phyloP scores from a whole-genome alignment of 257 asterid genomes.

The Salvia miltiorrhiza region DNA sequence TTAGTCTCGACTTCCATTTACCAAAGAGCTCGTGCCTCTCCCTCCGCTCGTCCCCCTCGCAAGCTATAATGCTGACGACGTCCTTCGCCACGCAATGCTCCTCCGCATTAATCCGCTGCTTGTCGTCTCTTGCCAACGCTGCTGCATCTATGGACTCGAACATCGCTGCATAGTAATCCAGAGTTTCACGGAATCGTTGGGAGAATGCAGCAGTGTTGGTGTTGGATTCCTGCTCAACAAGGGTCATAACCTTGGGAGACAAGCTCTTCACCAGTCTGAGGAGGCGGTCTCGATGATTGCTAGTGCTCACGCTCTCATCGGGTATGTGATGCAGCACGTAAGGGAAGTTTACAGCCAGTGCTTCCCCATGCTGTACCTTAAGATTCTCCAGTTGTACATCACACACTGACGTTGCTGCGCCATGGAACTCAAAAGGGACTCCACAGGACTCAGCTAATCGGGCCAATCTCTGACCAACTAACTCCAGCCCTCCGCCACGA shows the following conservation, averaged over 20 bases:
- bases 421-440: conserved; percentile 76
- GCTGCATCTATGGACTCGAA: conserved; percentile 76
- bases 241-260: conserved; percentile 72
- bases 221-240: conserved; percentile 81
- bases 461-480: conserved; percentile 59
- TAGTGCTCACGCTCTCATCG: conserved; percentile 75
- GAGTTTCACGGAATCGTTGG: conserved; percentile 62
- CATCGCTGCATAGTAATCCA: conserved; percentile 80
- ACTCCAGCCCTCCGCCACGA: conserved; percentile 77
- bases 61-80: conserved; percentile 70
- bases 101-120: conserved; percentile 61
- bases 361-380: conserved; percentile 51
- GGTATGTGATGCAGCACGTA: conserved; percentile 85
- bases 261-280: conserved; percentile 61
- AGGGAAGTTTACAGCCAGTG: conserved; percentile 78
- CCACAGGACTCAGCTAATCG: conserved; percentile 52
- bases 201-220: conserved; percentile 70
- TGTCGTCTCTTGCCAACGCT: conserved; percentile 46
- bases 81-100: conserved; percentile 78
- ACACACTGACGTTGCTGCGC: conserved; percentile 58
- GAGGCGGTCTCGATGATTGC: conserved; percentile 69
- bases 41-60: conserved; percentile 73
- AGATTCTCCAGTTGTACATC: conserved; percentile 62
- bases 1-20: conserved; percentile 66
- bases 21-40: conserved; percentile 87